Evolutionary conservation across 169 alveolate species (phyloP).

Genomic region (Babesia ovata): DNA sequence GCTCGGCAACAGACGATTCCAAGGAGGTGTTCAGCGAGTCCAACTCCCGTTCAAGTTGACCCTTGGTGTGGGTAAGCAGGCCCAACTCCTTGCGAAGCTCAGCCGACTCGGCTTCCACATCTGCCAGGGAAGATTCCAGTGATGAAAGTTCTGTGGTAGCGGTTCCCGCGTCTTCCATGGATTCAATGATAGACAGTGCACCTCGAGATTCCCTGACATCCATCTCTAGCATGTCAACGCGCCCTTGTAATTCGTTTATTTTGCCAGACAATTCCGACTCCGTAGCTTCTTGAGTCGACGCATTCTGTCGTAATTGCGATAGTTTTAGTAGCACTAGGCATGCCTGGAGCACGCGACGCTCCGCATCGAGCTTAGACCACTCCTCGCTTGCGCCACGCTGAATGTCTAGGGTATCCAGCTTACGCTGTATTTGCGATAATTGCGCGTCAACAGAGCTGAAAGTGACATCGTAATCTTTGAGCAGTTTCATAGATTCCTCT

Average conservation of each 20-base stretch:
- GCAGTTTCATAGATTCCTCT: constrained; percentile 39
- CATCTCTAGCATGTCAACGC: constrained; percentile 34
- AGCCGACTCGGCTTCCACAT: constrained; percentile 7
- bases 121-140: not conserved
- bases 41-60: constrained; percentile 29
- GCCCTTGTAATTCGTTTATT: constrained; percentile 2
- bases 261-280: constrained; percentile 7
- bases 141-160: not conserved
- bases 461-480: constrained; percentile 35
- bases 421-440: constrained; percentile 33
- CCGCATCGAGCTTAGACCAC: constrained; percentile 46
- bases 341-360: constrained; percentile 44
- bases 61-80: constrained; percentile 32
- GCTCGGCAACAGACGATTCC: not conserved
- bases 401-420: constrained; percentile 24
- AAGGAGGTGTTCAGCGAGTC: constrained; percentile 7
- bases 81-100: constrained; percentile 33
- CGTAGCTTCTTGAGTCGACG: not conserved
- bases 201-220: constrained; percentile 16
- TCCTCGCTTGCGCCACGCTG: constrained; percentile 27
- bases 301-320: constrained; percentile 14
- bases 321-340: constrained; percentile 22
- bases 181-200: constrained; percentile 26
- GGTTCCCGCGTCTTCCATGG: not conserved
- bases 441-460: constrained; percentile 33